Base-by-base conservation (phyloP, 73 alveolate species). In the Loxodes magnus region DNA sequence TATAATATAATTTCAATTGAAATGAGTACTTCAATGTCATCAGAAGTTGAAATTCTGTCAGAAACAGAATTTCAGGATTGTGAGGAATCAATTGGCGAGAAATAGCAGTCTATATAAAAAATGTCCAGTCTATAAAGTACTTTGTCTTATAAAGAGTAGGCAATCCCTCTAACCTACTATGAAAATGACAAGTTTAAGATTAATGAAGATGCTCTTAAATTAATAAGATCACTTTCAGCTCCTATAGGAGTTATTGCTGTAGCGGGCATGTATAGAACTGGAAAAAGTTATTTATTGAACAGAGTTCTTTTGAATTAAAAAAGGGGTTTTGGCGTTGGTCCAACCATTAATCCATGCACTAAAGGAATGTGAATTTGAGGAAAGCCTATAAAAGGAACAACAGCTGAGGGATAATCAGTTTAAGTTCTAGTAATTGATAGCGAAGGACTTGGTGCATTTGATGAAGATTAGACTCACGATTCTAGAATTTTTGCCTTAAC, bases 341-440 rank as follows among this genome's bases (percentile, higher is more conserved):
- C 95, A 22, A 72, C 97, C 4, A 71, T 90, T 24, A 68, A 83
- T 34, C 91, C 96, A 10, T 90, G 99, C 54, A 94, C 98, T 12
- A 88, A 88, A 67, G 98, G 98, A 3, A 51, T 94, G 2, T 94
- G 99, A 98, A 88, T 94, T 5, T 94, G 99, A 98, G 98, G 98
- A 12, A 85, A 74, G 24, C 96, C 98, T 0, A 71, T 92, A 9
- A 77, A 73, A 60, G 54, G 67, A 52, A 67, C 81, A 16, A 48
- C 65, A 2, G 62, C 29, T 37, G 28, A 27, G 3, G 37, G 67
- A 23, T 79, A 66, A 51, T 58, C 83, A 14, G 51, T 80, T 50
- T 72, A 69, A 23, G 78, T 89, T 15, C 42, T 88, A 15, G 66
- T 85, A n/a, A 74, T 88, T 16, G 96, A 85, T 70, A 57, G 91